Evolutionary conservation across 108 stramenopile genomes (phyloP).

Genomic region (Stephanodiscus triporus): DNA sequence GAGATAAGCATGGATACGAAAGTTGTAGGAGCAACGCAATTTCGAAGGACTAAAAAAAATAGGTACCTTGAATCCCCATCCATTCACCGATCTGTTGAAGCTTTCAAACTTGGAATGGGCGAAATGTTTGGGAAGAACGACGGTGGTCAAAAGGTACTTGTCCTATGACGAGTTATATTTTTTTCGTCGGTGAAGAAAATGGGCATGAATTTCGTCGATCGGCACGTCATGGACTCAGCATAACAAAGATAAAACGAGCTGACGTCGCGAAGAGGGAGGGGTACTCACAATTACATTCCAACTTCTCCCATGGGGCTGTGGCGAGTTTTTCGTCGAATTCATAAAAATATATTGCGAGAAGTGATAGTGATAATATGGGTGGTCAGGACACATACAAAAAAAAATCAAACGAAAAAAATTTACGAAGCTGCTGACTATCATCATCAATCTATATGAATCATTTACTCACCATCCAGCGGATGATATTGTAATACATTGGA

Average conservation of each 20-base stretch:
- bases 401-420: no score
- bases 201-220: no score
- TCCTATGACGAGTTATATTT: slow-evolving; percentile 6
- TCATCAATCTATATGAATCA: not conserved
- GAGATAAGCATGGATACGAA: no score
- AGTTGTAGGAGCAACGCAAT: no score
- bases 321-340: not conserved
- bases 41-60: not conserved
- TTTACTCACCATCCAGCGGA: slow-evolving; percentile 16
- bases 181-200: no score
- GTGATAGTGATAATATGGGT: no score
- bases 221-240: not conserved
- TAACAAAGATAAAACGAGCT: not conserved
- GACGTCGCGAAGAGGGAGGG: not conserved
- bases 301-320: slow-evolving; percentile 33
- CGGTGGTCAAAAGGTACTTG: slow-evolving; percentile 22
- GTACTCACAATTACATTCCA: slow-evolving; percentile 33
- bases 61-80: slow-evolving; percentile 56
- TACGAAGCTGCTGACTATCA: no score
- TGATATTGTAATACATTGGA: slow-evolving; percentile 29
- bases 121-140: slow-evolving; percentile 45
- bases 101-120: slow-evolving; percentile 35
- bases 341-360: not conserved
- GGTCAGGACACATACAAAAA: no score
- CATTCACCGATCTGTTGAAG: slow-evolving; percentile 49